phyloP scores from a whole-genome alignment of 441 rosid genomes.

The Theobroma grandiflorum region DNA sequence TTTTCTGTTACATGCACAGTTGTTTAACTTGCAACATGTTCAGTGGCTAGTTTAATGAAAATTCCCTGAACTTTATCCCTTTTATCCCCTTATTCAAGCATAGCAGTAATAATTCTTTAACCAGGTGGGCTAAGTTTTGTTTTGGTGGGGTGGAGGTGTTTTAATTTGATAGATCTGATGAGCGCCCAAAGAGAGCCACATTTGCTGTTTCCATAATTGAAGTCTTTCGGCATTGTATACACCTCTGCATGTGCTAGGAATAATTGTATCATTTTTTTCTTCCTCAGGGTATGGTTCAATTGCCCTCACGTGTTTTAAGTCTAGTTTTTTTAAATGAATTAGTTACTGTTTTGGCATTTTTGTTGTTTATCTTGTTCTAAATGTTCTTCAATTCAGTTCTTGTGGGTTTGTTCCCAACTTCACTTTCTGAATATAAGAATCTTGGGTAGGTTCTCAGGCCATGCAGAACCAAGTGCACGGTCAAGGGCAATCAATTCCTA shows the following conservation, averaged over 20 bases:
- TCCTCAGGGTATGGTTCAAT: background rate
- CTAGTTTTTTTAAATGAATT: background rate
- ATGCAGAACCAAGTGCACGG: conserved; percentile 60
- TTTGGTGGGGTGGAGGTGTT: background rate
- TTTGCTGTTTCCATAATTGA: background rate
- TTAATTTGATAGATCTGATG: background rate
- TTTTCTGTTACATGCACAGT: background rate
- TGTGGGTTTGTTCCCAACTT: conserved; percentile 4
- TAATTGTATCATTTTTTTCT: background rate
- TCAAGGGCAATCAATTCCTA: conserved; percentile 59
- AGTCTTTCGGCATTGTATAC: background rate
- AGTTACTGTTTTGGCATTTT: background rate
- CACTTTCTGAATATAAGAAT: background rate
- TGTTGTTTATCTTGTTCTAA: background rate
- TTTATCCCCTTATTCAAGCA: background rate
- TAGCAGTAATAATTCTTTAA: background rate
- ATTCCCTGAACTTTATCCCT: background rate
- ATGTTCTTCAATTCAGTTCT: background rate
- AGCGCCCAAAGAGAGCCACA: background rate
- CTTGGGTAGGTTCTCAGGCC: conserved; percentile 19
- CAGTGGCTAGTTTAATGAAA: background rate
- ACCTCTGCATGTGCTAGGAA: background rate
- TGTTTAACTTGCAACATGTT: background rate
- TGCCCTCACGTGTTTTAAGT: background rate
- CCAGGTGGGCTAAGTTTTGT: background rate